A percentile compares a stretch with the other conserved stretches of the same genome.
These are phyloP conservation scores for Corylus avellana DNA, from an alignment of 306 rosid species.

Conservation along the genomic window DNA sequence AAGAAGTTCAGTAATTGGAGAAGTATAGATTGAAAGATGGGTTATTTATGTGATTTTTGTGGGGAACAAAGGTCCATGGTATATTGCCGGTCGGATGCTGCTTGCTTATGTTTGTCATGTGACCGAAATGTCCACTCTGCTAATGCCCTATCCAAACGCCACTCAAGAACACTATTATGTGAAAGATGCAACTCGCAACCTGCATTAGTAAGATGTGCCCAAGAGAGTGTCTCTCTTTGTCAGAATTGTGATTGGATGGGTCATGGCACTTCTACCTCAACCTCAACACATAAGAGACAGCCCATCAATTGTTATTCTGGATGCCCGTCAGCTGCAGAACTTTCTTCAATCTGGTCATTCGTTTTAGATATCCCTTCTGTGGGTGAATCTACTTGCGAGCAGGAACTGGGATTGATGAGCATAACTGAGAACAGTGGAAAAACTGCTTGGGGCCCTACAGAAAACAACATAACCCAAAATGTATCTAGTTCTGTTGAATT, in stretches of 20 bases:
- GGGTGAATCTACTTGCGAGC: conserved; percentile 80
- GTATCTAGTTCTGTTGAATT: conserved; percentile 44
- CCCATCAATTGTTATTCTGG: conserved; percentile 79
- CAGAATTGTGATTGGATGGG: conserved; percentile 94
- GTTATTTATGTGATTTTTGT: conserved; percentile 86
- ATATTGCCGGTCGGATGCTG: conserved; percentile 91
- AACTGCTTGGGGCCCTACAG: conserved; percentile 44
- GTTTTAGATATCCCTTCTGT: conserved; percentile 56
- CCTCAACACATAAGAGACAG: conserved; percentile 72
- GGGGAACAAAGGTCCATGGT: conserved; percentile 88
- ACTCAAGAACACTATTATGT: conserved; percentile 76
- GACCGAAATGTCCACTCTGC: conserved; percentile 97
- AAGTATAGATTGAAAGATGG: conserved; percentile 57
- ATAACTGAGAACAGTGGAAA: conserved; percentile 61
- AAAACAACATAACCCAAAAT: conserved; percentile 35
- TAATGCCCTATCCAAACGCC: conserved; percentile 90
- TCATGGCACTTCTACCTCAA: conserved; percentile 60
- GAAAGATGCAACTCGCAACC: conserved; percentile 88
- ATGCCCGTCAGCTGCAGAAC: conserved; percentile 90
- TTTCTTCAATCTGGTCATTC: conserved; percentile 94
- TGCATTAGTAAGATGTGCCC: conserved; percentile 74
- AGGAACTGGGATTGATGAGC: conserved; percentile 87
- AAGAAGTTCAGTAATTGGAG: conserved; percentile 29
- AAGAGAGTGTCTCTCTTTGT: conserved; percentile 85
- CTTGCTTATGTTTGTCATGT: conserved; percentile 89